Evolutionary conservation across 2,329 filamentous ascomycete genomes (phyloP).

Genomic region (Clonostachys byssicola): DNA sequence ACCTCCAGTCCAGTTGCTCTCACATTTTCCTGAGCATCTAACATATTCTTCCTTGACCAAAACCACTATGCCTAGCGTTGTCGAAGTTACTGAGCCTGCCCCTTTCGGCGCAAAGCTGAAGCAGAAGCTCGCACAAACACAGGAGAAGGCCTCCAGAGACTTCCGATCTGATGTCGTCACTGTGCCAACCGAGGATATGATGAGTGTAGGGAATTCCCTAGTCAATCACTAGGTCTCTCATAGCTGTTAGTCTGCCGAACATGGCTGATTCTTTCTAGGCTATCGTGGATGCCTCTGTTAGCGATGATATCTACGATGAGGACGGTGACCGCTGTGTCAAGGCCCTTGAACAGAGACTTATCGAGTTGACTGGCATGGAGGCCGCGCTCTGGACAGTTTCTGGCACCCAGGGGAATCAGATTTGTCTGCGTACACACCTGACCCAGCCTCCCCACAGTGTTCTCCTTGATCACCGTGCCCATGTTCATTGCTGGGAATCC

Average conservation of each 20-base stretch:
- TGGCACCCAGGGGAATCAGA: conserved; percentile 18
- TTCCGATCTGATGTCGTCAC: conserved; percentile 20
- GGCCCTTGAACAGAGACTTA: conserved; percentile 11
- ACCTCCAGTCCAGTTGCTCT: no score
- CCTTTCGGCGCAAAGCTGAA: no score
- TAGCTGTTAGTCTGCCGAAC: no score
- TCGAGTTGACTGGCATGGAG: conserved; percentile 17
- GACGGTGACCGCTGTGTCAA: conserved; percentile 16
- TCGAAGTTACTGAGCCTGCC: no score
- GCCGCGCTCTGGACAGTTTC: conserved; percentile 17
- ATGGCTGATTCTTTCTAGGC: conserved; percentile 3
- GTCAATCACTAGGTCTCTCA: no score
- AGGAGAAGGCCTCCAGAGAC: conserved; percentile 12
- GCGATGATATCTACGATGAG: conserved; percentile 18
- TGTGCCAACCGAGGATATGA: conserved; percentile 15
- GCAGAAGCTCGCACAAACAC: neutral
- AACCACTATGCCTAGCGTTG: no score
- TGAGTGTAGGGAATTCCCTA: conserved; percentile 4
- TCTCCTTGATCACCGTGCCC: conserved; percentile 59
- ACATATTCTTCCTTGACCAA: no score
- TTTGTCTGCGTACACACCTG: conserved; percentile 16
- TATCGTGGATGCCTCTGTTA: conserved; percentile 16
- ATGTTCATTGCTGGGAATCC: conserved; percentile 65
- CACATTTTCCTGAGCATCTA: no score
- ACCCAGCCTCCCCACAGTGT: conserved; percentile 18